Base-by-base conservation (phyloP, 495 filamentous ascomycete species). In the Daldinia bambusicola region DNA sequence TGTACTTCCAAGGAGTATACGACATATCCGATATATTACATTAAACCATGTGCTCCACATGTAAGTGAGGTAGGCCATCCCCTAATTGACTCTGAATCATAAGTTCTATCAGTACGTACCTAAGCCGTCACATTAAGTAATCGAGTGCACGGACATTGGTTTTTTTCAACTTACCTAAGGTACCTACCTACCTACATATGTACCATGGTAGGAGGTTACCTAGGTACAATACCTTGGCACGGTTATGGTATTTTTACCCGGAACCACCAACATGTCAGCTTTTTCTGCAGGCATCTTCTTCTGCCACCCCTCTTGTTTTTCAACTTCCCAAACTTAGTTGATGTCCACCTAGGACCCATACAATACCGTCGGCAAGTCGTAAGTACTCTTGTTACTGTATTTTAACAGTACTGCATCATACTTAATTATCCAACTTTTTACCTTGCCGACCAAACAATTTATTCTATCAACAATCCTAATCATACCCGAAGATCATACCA, bases 281-380 rank as follows among this genome's bases (percentile, higher is more conserved):
- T 70, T 73, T 73, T 70, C 57, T 66, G 55, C 64, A 60, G 45
- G 55, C 60, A 53, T 38, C 41, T 16, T 61, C 41, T 61, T 56
- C 70, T 61, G 61, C 70, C 66, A 59, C 65, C 66, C 67, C 67
- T 74, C 62, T 37, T 67, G 64, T 36, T 45, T 69, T 55, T 55
- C 51, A 26, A 50, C 1, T 64, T 55, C 32, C 26, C 45, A 56
- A 56, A 6, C 34, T 36, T 36, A 36, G 52, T 64, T 55, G 26
- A 58, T 37, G 56, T 64, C 66, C 31, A 58, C 61, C 55, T 38
- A 14, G 56, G 31, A 38, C 10, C 55, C 57, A 61, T 63, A 31
- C 36, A 56, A 59, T 69, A 56, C 20, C 52, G 32, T 43, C 34
- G 55, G 53, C 58, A 45, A 16, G 38, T 63, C 40, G 55, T 65